Base-by-base conservation (phyloP, 345 rosid genomes). In the Gossypioides kirkii region DNA sequence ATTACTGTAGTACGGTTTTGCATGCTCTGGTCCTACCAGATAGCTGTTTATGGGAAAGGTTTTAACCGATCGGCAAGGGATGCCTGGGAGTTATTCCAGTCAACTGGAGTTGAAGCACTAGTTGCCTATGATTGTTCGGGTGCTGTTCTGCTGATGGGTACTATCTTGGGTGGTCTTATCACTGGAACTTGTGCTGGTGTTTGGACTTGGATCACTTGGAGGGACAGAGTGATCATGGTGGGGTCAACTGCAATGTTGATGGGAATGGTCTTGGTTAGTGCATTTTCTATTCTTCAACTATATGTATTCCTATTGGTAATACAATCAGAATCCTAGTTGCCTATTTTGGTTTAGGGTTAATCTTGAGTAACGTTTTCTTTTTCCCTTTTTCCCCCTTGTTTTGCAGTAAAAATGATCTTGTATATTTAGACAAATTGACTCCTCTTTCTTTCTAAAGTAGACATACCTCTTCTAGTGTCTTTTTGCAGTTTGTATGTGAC, bases 51-150 rank as follows among this genome's bases (percentile, higher is more conserved):
- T 79, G 99, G 99, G 22, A 92, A 92, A 91, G 87, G 91, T 74
- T 95, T 95, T 75, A 92, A 95, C 77, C 91, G 79, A 64, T 91
- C 99, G 47, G 99, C 99, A 20, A 88, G 99, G 74, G 99, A 95
- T 80, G 98, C 98, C 2, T 95, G 98, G 99, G 99, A 95, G 69
- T 75, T 92, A 74, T 90, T 95, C 76, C 99, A 95, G 79, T 95
- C 97, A 63, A 95, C 98, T 14, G 99, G 99, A 59, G 99, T 95
- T 71, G 99, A 95, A 77, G 91, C 99, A 59, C 92, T 95, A 55
- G 88, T 95, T 52, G 99, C 97, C 13, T 92, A 95, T 78, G 98
- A 95, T 81, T 92, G 98, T 78, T 89, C 97, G 6, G 98, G 98
- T 71, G 99, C 98, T 56, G 98, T 90, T 74, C 88, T 95, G 54